Percentiles rank a stretch among this genome's conserved stretches.
Conservation (phyloP, 148 eudicot genomes). For the Rhododendron kiyosumense region DNA sequence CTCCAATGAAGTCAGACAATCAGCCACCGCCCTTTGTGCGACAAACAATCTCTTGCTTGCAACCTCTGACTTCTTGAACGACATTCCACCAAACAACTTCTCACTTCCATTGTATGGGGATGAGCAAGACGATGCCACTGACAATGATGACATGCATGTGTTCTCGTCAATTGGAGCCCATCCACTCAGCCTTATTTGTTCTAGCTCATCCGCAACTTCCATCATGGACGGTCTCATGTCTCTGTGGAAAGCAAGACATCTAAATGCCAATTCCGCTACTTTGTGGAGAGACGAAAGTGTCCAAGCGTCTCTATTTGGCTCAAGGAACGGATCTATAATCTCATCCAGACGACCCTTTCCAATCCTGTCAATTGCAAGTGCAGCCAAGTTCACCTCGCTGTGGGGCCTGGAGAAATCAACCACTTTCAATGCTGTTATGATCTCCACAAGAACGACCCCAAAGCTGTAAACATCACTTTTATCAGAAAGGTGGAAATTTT, state of each 20-base stretch:
- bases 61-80: slow-evolving; percentile 24
- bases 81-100: slow-evolving; percentile 35
- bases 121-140: slow-evolving; percentile 61
- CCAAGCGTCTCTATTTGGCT: slow-evolving; percentile 30
- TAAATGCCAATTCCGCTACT: slow-evolving; percentile 49
- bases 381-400: slow-evolving; percentile 36
- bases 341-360: slow-evolving; percentile 39
- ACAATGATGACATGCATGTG: slow-evolving; percentile 45
- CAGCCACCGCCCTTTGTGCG: slow-evolving; percentile 31
- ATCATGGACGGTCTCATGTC: slow-evolving; percentile 56
- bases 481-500: slow-evolving; percentile 26
- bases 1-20: slow-evolving; percentile 36
- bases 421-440: slow-evolving; percentile 26
- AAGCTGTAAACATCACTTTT: slow-evolving; percentile 48
- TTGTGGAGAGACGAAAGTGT: slow-evolving; percentile 33
- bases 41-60: slow-evolving; percentile 54
- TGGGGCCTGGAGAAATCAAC: slow-evolving; percentile 27
- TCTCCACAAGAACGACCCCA: slow-evolving; percentile 46
- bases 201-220: slow-evolving; percentile 43
- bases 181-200: slow-evolving; percentile 19
- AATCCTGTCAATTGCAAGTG: slow-evolving; percentile 38
- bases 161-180: slow-evolving; percentile 20
- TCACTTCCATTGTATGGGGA: slow-evolving; percentile 64
- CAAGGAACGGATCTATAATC: slow-evolving; percentile 39
- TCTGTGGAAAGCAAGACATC: slow-evolving; percentile 49